These are phyloP conservation scores for Secale cereale DNA, from an alignment of 176 grass and related monocot species.

Conservation along the genomic window DNA sequence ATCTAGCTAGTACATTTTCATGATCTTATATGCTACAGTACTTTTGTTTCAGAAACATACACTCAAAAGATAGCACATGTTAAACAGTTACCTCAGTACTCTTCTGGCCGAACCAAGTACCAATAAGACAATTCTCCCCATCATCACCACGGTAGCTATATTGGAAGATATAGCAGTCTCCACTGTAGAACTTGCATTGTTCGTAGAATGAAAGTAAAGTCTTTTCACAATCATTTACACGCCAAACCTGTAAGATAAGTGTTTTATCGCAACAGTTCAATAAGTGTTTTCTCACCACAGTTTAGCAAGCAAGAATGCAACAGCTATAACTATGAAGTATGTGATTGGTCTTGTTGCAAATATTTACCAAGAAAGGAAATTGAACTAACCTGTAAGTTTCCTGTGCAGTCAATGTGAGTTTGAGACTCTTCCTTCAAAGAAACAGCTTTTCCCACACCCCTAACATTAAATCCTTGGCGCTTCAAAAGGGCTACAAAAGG, in stretches of 20 bases:
- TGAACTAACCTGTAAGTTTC: slow-evolving; percentile 72
- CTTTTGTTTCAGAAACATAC: neutral
- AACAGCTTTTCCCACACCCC: slow-evolving; percentile 71
- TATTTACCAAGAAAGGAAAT: slow-evolving; percentile 29
- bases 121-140: slow-evolving; percentile 79
- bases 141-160: slow-evolving; percentile 84
- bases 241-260: slow-evolving; percentile 61
- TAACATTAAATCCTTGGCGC: slow-evolving; percentile 90
- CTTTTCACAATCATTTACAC: slow-evolving; percentile 75
- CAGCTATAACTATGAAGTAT: neutral
- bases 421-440: slow-evolving; percentile 82
- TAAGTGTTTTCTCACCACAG: neutral
- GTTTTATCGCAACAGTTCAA: slow-evolving; percentile 8
- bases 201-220: slow-evolving; percentile 69
- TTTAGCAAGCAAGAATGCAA: slow-evolving; percentile 5
- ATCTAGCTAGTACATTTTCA: neutral
- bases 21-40: neutral
- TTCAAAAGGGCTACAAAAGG: slow-evolving; percentile 75
- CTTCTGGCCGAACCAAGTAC: slow-evolving; percentile 93
- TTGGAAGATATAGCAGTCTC: slow-evolving; percentile 98
- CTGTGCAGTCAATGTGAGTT: slow-evolving; percentile 92
- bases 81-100: slow-evolving; percentile 68
- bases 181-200: slow-evolving; percentile 97
- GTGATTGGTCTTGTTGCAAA: neutral
- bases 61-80: neutral